phyloP scores from a whole-genome alignment of 345 rosid genomes.

The Citrus sp. region DNA sequence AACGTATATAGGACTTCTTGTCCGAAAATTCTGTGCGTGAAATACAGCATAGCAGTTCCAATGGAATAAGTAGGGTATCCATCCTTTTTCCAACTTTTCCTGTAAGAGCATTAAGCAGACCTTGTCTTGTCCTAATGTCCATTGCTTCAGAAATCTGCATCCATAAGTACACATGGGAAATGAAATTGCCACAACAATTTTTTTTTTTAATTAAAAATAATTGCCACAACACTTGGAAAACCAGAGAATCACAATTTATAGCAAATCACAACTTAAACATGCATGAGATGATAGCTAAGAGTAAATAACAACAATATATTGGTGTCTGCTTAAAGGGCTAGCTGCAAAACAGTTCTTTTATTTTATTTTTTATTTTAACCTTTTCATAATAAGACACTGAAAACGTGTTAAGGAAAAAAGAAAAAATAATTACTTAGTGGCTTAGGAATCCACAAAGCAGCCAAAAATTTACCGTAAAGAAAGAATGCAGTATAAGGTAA shows the following conservation, averaged over 20 bases:
- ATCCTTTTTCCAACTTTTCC: slow-evolving; percentile 95
- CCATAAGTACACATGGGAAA: slow-evolving; percentile 12
- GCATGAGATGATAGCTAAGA: slow-evolving; percentile 4
- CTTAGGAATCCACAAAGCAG: neutral
- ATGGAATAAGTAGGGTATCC: slow-evolving; percentile 82
- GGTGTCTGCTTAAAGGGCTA: neutral
- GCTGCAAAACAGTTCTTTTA: neutral
- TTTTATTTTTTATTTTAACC: neutral
- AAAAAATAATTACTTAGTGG: neutral
- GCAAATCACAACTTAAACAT: neutral
- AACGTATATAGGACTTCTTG: slow-evolving; percentile 86
- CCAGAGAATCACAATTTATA: neutral
- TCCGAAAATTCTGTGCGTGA: slow-evolving; percentile 97
- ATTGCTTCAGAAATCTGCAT: slow-evolving; percentile 86
- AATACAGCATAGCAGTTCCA: slow-evolving; percentile 83
- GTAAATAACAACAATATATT: neutral
- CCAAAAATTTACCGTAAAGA: neutral
- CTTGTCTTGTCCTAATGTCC: slow-evolving; percentile 95
- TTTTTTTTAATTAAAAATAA: neutral
- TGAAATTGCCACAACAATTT: slow-evolving; percentile 4
- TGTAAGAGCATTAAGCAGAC: slow-evolving; percentile 79
- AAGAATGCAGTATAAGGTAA: neutral
- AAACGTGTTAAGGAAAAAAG: too few relatives aligned
- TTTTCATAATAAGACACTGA: neutral
- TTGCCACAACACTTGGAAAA: neutral